Conservation (phyloP, 352 stramenopile genomes). For the Phytopythium vexans region DNA sequence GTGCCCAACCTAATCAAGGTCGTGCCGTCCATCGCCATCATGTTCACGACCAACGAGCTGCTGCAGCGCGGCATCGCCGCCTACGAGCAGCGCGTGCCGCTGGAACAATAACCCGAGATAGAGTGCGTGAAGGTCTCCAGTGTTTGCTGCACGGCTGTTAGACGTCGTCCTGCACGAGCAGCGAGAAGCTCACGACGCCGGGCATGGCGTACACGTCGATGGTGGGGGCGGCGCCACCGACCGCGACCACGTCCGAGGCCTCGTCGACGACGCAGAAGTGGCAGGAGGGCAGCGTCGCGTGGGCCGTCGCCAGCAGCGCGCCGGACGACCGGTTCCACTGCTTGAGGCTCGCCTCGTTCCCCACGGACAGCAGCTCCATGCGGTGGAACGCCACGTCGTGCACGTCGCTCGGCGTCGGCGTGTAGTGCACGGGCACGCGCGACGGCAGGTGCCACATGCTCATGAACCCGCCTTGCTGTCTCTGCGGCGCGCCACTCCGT, state of each 20-base stretch:
- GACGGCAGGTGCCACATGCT: constrained; percentile 80
- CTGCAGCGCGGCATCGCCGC: constrained; percentile 44
- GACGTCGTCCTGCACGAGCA: constrained; percentile 40
- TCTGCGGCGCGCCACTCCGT: no score
- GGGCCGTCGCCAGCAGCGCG: constrained; percentile 46
- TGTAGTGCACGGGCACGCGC: constrained; percentile 64
- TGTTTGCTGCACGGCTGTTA: neutral
- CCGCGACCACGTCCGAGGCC: constrained; percentile 61
- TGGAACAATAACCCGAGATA: neutral
- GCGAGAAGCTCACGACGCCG: constrained; percentile 78
- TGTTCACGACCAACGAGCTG: constrained; percentile 79
- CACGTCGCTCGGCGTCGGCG: constrained; percentile 54
- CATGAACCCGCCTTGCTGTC: constrained; percentile 37
- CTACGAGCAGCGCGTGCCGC: constrained; percentile 8
- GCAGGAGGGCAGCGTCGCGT: constrained; percentile 48
- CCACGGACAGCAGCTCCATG: constrained; percentile 68
- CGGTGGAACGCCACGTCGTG: constrained; percentile 70
- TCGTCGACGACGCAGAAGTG: constrained; percentile 70
- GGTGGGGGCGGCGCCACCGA: constrained; percentile 46
- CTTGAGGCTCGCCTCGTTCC: constrained; percentile 58
- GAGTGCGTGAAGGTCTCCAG: neutral
- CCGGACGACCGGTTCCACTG: constrained; percentile 79
- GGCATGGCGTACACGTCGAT: constrained; percentile 83
- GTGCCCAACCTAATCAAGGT: constrained; percentile 76
- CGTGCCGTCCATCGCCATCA: constrained; percentile 76